These are phyloP conservation scores for Yarrowia keelungensis DNA, from an alignment of 805 yeast genomes.

Conservation along the genomic window DNA sequence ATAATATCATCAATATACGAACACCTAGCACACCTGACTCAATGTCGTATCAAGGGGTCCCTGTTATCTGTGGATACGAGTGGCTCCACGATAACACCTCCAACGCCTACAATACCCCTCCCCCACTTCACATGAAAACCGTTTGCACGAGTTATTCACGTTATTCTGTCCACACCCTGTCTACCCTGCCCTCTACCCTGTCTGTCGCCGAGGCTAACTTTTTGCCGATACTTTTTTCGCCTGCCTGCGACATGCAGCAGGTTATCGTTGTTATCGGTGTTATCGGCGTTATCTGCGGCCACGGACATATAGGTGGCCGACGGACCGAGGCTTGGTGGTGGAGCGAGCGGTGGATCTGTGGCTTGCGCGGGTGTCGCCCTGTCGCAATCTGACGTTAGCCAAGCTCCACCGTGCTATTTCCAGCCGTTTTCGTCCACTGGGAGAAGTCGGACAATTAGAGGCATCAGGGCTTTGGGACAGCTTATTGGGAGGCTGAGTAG, in stretches of 20 bases:
- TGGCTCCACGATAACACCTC: neutral
- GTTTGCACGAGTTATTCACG: too few relatives aligned
- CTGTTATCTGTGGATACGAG: too few relatives aligned
- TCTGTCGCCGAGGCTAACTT: slow-evolving; percentile 5
- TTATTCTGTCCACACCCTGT: too few relatives aligned
- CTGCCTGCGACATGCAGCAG: slow-evolving; percentile 5
- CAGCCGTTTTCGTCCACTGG: slow-evolving; percentile 5
- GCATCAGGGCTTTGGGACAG: too few relatives aligned
- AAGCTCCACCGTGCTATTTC: too few relatives aligned
- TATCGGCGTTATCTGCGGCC: slow-evolving; percentile 31
- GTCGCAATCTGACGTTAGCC: too few relatives aligned
- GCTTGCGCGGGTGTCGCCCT: neutral
- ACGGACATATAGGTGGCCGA: slow-evolving; percentile 8
- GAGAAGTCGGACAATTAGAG: neutral
- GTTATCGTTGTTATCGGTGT: slow-evolving; percentile 33
- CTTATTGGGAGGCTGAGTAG: too few relatives aligned
- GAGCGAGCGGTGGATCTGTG: neutral
- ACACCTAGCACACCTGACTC: too few relatives aligned
- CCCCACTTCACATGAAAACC: slow-evolving; percentile 23
- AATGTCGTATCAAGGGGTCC: too few relatives aligned
- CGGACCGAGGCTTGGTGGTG: too few relatives aligned
- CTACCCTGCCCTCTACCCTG: too few relatives aligned
- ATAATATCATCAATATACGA: neutral
- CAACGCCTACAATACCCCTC: neutral
- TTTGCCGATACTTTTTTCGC: neutral